phyloP scores from a whole-genome alignment of 2,329 filamentous ascomycete genomes.

The Botryotinia convoluta region DNA sequence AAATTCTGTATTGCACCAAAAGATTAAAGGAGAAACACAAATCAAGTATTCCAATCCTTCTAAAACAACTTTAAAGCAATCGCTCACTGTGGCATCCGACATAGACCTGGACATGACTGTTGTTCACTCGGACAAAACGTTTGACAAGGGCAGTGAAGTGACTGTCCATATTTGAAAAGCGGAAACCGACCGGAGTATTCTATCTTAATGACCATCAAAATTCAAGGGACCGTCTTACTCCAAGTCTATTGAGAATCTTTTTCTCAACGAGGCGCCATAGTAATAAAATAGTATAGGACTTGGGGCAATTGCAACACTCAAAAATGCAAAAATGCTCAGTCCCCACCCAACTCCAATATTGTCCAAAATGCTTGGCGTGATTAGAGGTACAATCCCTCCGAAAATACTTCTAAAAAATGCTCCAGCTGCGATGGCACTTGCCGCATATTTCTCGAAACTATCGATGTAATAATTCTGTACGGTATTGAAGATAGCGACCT shows the following conservation, averaged over 20 bases:
- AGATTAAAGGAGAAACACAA: background rate
- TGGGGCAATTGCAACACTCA: conserved; percentile 46
- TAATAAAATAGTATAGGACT: conserved; percentile 49
- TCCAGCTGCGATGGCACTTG: conserved; percentile 49
- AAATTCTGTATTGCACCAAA: background rate
- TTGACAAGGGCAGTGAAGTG: background rate
- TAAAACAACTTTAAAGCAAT: background rate
- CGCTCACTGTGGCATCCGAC: background rate
- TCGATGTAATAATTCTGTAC: conserved; percentile 56
- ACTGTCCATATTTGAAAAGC: background rate
- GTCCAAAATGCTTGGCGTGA: conserved; percentile 45
- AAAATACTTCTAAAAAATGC: conserved; percentile 47
- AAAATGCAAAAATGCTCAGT: conserved; percentile 48
- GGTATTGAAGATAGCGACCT: conserved; percentile 51
- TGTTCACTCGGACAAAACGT: background rate
- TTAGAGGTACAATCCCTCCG: conserved; percentile 47
- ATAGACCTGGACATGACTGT: background rate
- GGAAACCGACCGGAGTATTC: background rate
- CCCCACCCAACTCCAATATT: conserved; percentile 49
- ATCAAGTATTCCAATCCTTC: background rate
- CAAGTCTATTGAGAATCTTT: conserved; percentile 44
- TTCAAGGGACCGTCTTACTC: background rate
- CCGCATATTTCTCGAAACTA: conserved; percentile 49
- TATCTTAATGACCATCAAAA: background rate
- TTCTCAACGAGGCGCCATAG: conserved; percentile 46